phyloP scores from a whole-genome alignment of 2,329 filamentous ascomycete genomes.

The Dothidotthia symphoricarpi region DNA sequence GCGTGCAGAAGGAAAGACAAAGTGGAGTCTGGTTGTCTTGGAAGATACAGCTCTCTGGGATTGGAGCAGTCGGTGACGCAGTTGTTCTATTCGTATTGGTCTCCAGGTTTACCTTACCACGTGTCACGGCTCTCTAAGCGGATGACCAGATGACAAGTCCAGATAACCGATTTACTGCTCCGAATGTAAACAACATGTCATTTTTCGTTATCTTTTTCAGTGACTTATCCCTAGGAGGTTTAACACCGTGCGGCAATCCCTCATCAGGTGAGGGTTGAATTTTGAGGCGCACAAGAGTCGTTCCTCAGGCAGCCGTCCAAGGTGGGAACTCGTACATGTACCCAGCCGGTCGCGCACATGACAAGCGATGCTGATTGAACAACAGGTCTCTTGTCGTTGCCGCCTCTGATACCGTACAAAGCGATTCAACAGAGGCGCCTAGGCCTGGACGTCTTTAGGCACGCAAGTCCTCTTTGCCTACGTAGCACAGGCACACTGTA shows the following conservation, averaged over 20 bases:
- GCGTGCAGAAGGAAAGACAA: slow-evolving; percentile 3
- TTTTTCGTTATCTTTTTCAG: slow-evolving; percentile 11
- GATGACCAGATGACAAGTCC: slow-evolving; percentile 30
- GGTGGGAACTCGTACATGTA: no score
- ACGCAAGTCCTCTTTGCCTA: no score
- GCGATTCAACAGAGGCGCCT: not conserved
- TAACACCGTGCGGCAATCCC: slow-evolving; percentile 3
- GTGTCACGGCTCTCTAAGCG: slow-evolving; percentile 29
- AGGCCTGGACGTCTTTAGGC: not conserved
- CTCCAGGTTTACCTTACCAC: slow-evolving; percentile 33
- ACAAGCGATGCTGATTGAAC: no score
- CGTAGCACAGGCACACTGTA: not conserved
- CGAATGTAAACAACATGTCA: slow-evolving; percentile 37
- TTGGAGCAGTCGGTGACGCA: slow-evolving; percentile 5
- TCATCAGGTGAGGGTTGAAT: not conserved
- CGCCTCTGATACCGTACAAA: not conserved
- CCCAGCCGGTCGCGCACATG: no score
- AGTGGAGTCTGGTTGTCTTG: slow-evolving; percentile 4
- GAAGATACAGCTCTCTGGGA: slow-evolving; percentile 4
- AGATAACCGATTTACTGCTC: slow-evolving; percentile 22
- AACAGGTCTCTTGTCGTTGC: not conserved
- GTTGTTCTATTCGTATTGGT: slow-evolving; percentile 6
- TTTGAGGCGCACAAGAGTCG: slow-evolving; percentile 1
- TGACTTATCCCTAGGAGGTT: slow-evolving; percentile 6
- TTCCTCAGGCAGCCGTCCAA: no score